These are phyloP conservation scores for Astraeus odoratus DNA, from an alignment of 768 basidiomycete species.

Conservation along the genomic window DNA sequence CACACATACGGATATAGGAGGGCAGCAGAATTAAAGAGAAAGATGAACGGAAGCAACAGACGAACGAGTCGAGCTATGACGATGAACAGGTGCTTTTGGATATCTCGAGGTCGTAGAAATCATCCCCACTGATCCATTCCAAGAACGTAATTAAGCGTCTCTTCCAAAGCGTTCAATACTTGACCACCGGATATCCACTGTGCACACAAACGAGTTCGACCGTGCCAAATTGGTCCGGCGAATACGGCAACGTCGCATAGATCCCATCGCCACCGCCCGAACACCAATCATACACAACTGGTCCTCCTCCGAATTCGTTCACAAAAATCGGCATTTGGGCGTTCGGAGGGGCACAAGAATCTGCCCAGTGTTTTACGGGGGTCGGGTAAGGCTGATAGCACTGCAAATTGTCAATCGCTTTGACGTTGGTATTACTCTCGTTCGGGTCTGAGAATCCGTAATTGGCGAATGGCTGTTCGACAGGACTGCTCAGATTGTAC, in stretches of 20 bases:
- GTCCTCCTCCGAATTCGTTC: conserved; percentile 17
- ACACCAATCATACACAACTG: conserved; percentile 21
- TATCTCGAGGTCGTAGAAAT: too few species aligned
- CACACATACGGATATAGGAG: too few species aligned
- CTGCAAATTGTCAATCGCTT: conserved; percentile 13
- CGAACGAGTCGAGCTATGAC: too few species aligned
- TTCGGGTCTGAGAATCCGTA: conserved; percentile 13
- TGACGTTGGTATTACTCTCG: conserved; percentile 7
- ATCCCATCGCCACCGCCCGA: conserved; percentile 8
- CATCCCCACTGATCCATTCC: too few species aligned
- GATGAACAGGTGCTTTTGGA: too few species aligned
- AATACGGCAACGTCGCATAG: neutral
- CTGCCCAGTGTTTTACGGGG: conserved; percentile 23
- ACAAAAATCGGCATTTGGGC: conserved; percentile 23
- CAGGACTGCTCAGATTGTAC: conserved; percentile 21
- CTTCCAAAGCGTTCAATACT: too few species aligned
- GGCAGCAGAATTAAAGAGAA: too few species aligned
- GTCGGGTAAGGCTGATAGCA: conserved; percentile 13
- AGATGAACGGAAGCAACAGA: too few species aligned
- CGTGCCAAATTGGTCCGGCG: neutral
- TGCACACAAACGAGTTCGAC: neutral
- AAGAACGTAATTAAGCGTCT: too few species aligned
- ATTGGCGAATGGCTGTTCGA: conserved; percentile 17
- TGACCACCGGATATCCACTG: neutral
- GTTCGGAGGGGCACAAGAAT: conserved; percentile 9